A percentile compares a stretch with the other conserved stretches of the same genome.
Conservation (phyloP, 2,329 filamentous ascomycete species). For the Graphilbum fragrans region DNA sequence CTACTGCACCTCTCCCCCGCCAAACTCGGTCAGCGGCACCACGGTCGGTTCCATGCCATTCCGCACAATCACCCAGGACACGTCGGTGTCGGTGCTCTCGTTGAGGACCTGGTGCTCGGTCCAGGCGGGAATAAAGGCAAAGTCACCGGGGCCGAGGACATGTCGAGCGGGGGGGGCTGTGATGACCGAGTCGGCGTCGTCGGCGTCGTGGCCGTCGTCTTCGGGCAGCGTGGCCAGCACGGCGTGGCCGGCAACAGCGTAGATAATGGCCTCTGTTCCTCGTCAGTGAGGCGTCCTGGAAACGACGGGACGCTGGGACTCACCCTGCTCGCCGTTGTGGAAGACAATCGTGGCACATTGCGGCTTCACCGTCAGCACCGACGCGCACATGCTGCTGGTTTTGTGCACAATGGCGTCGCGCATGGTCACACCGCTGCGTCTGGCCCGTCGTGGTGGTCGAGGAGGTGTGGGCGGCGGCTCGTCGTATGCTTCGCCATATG, state of each 20-base stretch:
- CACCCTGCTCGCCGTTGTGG: conserved; percentile 58
- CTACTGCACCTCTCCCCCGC: conserved; percentile 28
- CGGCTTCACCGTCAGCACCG: conserved; percentile 54
- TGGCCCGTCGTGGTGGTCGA: neutral
- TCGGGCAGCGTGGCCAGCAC: conserved; percentile 43
- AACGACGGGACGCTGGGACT: conserved; percentile 7
- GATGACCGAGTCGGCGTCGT: conserved; percentile 35
- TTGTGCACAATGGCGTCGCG: conserved; percentile 48
- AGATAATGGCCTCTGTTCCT: conserved; percentile 52
- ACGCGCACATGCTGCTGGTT: conserved; percentile 54
- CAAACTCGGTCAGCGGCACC: conserved; percentile 52
- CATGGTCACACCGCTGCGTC: conserved; percentile 8
- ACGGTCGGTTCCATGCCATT: conserved; percentile 49
- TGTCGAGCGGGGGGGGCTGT: conserved; percentile 36
- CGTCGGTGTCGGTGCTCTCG: conserved; percentile 39
- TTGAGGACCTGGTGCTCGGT: conserved; percentile 61
- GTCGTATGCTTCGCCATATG: conserved; percentile 1
- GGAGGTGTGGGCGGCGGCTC: neutral
- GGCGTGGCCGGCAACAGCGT: conserved; percentile 49
- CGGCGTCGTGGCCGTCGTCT: conserved; percentile 24
- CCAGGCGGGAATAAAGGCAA: conserved; percentile 57
- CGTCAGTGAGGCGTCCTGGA: neutral
- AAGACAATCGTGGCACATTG: conserved; percentile 50
- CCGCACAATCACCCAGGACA: conserved; percentile 54
- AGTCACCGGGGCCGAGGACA: conserved; percentile 50